These are phyloP conservation scores for Chondrus crispus DNA, from an alignment of 23 red algal genomes.

Conservation along the genomic window DNA sequence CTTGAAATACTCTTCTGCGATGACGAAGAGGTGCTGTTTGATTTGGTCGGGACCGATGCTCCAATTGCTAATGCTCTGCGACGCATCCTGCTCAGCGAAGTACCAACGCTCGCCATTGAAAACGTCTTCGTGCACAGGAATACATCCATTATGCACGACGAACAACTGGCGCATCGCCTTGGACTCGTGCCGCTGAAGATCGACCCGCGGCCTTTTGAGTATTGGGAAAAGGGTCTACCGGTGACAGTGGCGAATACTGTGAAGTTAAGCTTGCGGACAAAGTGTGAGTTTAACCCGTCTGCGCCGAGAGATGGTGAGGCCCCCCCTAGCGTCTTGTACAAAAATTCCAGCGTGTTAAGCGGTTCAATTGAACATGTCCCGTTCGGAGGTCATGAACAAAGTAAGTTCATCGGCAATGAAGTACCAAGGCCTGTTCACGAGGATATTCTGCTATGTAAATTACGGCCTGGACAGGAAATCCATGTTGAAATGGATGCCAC, in stretches of 20 bases:
- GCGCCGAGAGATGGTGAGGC: constrained; percentile 68
- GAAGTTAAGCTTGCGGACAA: constrained; percentile 54
- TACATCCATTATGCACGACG: constrained; percentile 89
- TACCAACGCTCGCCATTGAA: constrained; percentile 92
- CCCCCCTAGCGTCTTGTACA: constrained; percentile 64
- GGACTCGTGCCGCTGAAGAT: constrained; percentile 86
- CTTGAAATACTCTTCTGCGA: constrained; percentile 31
- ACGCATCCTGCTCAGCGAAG: constrained; percentile 88
- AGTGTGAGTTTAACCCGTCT: constrained; percentile 47
- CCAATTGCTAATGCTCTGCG: constrained; percentile 92
- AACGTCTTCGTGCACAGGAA: constrained; percentile 82
- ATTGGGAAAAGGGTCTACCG: constrained; percentile 45
- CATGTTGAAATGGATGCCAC: constrained; percentile 74
- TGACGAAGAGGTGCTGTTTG: constrained; percentile 68
- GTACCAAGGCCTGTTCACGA: constrained; percentile 65
- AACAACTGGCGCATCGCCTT: constrained; percentile 96
- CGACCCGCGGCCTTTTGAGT: constrained; percentile 60
- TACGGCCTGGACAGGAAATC: constrained; percentile 95
- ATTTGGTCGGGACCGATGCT: constrained; percentile 69
- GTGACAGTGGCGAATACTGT: constrained; percentile 55
- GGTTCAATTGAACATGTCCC: constrained; percentile 67
- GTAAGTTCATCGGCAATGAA: neutral
- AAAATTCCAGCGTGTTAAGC: constrained; percentile 63
- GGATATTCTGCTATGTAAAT: constrained; percentile 87
- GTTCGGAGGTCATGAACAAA: constrained; percentile 40